Evolutionary conservation across 345 rosid genomes (phyloP), one percentile per base, ranked within the genome.

Genomic region (Populus pruinosa): DNA sequence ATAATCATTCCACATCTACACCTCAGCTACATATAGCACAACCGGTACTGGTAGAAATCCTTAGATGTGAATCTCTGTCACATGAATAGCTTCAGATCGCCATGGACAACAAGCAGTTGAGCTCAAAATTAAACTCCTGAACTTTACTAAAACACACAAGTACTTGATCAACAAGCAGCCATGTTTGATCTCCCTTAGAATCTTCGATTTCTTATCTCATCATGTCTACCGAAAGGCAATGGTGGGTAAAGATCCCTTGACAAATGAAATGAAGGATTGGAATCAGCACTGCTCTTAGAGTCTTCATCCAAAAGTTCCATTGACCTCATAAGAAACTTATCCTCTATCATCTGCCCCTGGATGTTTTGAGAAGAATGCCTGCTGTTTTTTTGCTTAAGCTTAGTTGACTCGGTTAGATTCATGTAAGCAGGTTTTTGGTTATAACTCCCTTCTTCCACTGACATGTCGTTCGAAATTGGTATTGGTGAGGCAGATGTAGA

Each of bases 341-440:
- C 88, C 59, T 80, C 87, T 69, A 76, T 36, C 14, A 55, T n/a
- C 64, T 69, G 82, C 80, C 76, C 82, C 39, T 73, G 85, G 75
- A 70, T 44, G 49, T 80, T 75, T 21, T 78, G 66, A 63, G 86
- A 76, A 70, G 87, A 76, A 75, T 82, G 75, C 69, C 83, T 87
- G 75, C 79, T 77, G 35, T 82, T 80, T 66, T 87, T 89, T 64
- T 87, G 92, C 87, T 91, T 93, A n/a, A 96, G 96, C 80, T 90
- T 93, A 21, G 81, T 89, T 38, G 94, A 92, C 72, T 87, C 87
- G 0, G 99, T 96, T 35, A 87, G 85, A 72, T 79, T 90, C 98
- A 96, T 91, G 86, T 87, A 96, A 78, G 93, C 84, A 1, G 97
- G 98, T 75, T 92, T 91, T 35, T 79, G 82, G 72, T 78, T 72